Conservation (phyloP, 2,329 filamentous ascomycete genomes). For the Acrocalymma vagum region DNA sequence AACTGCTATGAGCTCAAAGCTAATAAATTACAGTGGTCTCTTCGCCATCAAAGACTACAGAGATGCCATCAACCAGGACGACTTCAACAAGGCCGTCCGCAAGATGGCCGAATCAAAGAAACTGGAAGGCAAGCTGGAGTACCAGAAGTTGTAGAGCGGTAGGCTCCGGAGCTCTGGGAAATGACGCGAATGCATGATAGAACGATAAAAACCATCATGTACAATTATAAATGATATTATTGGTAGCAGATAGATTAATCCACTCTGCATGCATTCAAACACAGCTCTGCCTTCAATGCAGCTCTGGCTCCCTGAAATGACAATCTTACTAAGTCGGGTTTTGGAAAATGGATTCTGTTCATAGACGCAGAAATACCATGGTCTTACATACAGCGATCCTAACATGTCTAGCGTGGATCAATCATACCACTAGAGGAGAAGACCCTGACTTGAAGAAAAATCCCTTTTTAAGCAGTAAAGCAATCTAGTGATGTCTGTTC, state of each 20-base stretch:
- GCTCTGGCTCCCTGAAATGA: too few relatives aligned
- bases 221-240: slow-evolving; percentile 29
- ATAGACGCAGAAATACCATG: too few relatives aligned
- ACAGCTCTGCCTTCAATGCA: too few relatives aligned
- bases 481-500: too few relatives aligned
- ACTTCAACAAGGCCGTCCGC: slow-evolving; percentile 98
- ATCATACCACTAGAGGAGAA: too few relatives aligned
- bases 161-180: slow-evolving; percentile 2
- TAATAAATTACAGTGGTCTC: slow-evolving; percentile 70
- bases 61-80: slow-evolving; percentile 95
- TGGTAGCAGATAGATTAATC: slow-evolving; percentile 13
- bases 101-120: slow-evolving; percentile 99
- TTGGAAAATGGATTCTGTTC: too few relatives aligned
- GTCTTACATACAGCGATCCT: too few relatives aligned
- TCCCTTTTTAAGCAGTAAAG: too few relatives aligned
- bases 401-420: too few relatives aligned
- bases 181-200: slow-evolving; percentile 28
- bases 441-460: too few relatives aligned
- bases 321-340: too few relatives aligned
- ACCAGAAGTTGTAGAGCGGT: slow-evolving; percentile 81
- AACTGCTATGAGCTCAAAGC: slow-evolving; percentile 9
- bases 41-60: slow-evolving; percentile 99
- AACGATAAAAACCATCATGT: slow-evolving; percentile 30
- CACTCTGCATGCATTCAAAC: too few relatives aligned
- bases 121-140: slow-evolving; percentile 96